Conservation (phyloP, 805 yeast genomes). For the Torulaspora maleeae region DNA sequence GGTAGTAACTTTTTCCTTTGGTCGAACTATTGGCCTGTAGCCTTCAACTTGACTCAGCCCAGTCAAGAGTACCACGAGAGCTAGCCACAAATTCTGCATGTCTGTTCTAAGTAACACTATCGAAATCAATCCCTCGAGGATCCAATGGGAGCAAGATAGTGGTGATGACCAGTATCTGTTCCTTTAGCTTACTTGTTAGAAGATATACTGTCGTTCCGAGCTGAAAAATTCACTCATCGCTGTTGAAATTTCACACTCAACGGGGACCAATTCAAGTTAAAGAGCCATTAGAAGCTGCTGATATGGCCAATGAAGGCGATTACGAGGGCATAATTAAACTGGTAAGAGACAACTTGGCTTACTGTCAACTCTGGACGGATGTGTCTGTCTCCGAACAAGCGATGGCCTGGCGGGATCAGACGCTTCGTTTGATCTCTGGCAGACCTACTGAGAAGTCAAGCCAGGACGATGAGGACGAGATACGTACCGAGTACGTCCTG, state of each 20-base stretch:
- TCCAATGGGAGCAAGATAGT: not conserved
- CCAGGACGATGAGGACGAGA: constrained; percentile 20
- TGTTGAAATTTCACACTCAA: not conserved
- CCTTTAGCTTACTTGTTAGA: not conserved
- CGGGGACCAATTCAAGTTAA: not conserved
- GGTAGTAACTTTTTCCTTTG: constrained; percentile 36
- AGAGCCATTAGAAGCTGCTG: not conserved
- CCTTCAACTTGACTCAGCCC: constrained; percentile 9
- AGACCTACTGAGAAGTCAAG: constrained; percentile 23
- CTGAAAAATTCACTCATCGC: constrained; percentile 1
- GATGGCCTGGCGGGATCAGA: constrained; percentile 15
- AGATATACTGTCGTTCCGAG: not conserved
- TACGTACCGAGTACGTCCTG: constrained; percentile 24
- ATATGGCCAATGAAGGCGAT: constrained; percentile 22
- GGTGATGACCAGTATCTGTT: not conserved
- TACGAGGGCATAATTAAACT: constrained; percentile 55
- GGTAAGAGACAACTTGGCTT: constrained; percentile 25
- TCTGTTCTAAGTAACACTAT: not conserved
- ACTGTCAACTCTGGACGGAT: constrained; percentile 30
- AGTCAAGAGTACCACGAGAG: constrained; percentile 2
- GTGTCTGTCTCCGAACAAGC: constrained; percentile 16
- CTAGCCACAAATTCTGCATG: constrained; percentile 49
- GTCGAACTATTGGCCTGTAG: constrained; percentile 33
- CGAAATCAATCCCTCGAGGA: not conserved
- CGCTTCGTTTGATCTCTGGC: constrained; percentile 20